Percentiles rank a stretch among this genome's conserved stretches.
phyloP scores from a whole-genome alignment of 2,329 filamentous ascomycete genomes.

The Colletotrichum lupini region DNA sequence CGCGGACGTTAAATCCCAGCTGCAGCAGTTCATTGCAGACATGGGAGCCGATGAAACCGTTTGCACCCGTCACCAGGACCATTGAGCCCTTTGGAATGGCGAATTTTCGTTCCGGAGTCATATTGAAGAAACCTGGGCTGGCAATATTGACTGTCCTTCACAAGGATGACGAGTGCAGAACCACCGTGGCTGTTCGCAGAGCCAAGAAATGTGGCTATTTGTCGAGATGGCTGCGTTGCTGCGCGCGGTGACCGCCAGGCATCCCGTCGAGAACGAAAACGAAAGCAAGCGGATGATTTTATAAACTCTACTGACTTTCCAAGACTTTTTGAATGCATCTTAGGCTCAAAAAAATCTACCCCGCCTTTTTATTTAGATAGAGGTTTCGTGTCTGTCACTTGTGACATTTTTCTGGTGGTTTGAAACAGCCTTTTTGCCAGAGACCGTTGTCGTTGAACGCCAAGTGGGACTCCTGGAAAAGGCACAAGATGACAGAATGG shows the following conservation, averaged over 20 bases:
- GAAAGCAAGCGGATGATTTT: conserved; percentile 5
- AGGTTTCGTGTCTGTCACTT: conserved; percentile 28
- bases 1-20: conserved; percentile 50
- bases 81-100: conserved; percentile 22
- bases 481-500: background rate
- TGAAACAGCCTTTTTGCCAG: conserved; percentile 23
- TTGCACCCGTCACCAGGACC: conserved; percentile 54
- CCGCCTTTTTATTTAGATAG: conserved; percentile 17
- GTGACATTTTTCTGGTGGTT: conserved; percentile 19
- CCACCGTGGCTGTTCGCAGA: background rate
- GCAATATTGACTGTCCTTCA: background rate
- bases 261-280: background rate
- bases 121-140: conserved; percentile 6
- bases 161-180: background rate
- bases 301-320: background rate
- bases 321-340: background rate
- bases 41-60: conserved; percentile 55
- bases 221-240: background rate
- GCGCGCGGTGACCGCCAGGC: background rate
- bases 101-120: conserved; percentile 22
- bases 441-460: conserved; percentile 21
- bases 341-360: background rate
- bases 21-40: conserved; percentile 48
- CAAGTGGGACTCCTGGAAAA: conserved; percentile 28
- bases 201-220: background rate